Evolutionary conservation across 2,329 filamentous ascomycete genomes (phyloP), one percentile per base, ranked within the genome.

Genomic region (Hyphodiscus sp.): DNA sequence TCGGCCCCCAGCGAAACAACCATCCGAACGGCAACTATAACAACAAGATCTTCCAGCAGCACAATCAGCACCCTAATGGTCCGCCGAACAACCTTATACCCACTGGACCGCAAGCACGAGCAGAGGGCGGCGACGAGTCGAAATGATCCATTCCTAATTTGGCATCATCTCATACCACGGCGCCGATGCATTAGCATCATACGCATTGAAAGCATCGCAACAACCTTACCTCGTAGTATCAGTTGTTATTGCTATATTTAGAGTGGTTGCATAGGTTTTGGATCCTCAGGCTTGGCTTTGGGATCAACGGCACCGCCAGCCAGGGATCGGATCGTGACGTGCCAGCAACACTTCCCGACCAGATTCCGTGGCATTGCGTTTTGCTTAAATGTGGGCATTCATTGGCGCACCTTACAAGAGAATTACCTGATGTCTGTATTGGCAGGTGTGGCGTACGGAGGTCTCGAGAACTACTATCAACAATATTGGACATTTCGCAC

Each of bases 1-100:
- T 82, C 64, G 77, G 56, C 19, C 60, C 77, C 1, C 76, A 76
- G 41, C 78, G 82, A 65, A 81, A 80, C 60, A 65, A 63, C 47
- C 63, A 68, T 49, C 74, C 74, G 42, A 83, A 77, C 63, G 79
- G 79, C 59, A 77, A 67, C 57, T 72, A 69, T 58, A 75, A 72
- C 61, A 79, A 72, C 59, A 80, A 81, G 68, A 76, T 73, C 58
- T 77, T 75, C 56, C 72, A 73, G 49, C 70, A 67, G 38, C 66
- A 69, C 51, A 58, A 55, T 42, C 64, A 63, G 53, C 66, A 75
- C 57, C 69, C 72, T 55, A 70, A 74, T 59, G 66, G 67, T 51
- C 70, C 72, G 48, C 68, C 65, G 47, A 71, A 62, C 50, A 64
- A 66, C 59, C 69, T 69, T 52, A 63, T 62, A 52, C 64, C 67